Evolutionary conservation across 2,329 filamentous ascomycete species (phyloP).

Genomic region (Hymenoscyphus infarciens): DNA sequence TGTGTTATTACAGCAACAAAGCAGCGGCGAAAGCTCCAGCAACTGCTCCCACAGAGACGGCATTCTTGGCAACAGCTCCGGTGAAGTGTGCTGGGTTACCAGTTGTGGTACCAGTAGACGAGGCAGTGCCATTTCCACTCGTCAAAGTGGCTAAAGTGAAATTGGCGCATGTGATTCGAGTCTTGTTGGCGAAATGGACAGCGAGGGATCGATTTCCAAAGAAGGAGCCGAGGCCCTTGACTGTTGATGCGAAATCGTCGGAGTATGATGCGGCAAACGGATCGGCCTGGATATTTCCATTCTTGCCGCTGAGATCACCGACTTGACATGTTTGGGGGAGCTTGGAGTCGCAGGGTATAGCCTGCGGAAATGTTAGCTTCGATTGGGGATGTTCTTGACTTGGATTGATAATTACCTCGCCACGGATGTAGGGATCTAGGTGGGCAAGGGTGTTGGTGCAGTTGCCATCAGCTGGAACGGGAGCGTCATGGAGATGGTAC

Average conservation of each 20-base stretch:
- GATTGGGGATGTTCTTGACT: background rate
- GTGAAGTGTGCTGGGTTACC: constrained; percentile 1
- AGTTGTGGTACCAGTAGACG: background rate
- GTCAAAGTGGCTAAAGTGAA: constrained; percentile 39
- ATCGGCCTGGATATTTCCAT: constrained; percentile 55
- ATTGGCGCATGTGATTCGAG: constrained; percentile 62
- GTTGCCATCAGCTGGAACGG: constrained; percentile 64
- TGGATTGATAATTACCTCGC: constrained; percentile 34
- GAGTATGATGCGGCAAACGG: constrained; percentile 49
- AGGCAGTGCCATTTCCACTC: background rate
- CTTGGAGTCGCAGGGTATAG: constrained; percentile 54
- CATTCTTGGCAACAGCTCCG: constrained; percentile 5
- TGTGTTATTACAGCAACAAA: constrained; percentile 8
- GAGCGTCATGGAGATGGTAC: constrained; percentile 69
- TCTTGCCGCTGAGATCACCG: constrained; percentile 73
- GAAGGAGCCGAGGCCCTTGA: constrained; percentile 50
- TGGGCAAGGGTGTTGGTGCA: constrained; percentile 66
- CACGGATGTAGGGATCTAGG: constrained; percentile 66
- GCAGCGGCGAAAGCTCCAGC: constrained; percentile 10
- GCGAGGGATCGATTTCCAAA: constrained; percentile 64
- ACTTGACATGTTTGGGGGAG: constrained; percentile 66
- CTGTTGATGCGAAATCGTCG: constrained; percentile 57
- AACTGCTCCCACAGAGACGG: background rate
- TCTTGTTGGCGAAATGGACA: constrained; percentile 61
- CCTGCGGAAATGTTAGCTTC: constrained; percentile 40